Evolutionary conservation across 495 filamentous ascomycete genomes (phyloP).

Genomic region (Aspergillus avenaceus): DNA sequence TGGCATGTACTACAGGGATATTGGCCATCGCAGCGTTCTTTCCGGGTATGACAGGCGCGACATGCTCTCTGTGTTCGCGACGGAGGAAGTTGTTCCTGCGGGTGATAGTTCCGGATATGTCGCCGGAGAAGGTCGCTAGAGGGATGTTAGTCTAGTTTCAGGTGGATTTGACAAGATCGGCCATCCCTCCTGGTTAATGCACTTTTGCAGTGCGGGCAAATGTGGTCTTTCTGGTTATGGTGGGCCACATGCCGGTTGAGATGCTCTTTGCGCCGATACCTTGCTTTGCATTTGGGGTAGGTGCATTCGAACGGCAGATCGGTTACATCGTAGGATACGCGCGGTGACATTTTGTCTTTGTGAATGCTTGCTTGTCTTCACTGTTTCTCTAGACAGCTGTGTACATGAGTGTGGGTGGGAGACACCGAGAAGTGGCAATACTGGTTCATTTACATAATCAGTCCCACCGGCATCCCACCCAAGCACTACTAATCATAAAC

Average conservation of each 20-base stretch:
- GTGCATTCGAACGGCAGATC: constrained; percentile 6
- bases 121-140: constrained; percentile 15
- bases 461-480: no score
- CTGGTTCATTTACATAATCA: no score
- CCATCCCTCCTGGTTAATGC: constrained; percentile 15
- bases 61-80: constrained; percentile 12
- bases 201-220: constrained; percentile 16
- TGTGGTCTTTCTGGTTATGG: constrained; percentile 1
- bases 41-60: constrained; percentile 12
- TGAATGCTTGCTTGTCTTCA: not conserved
- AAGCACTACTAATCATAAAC: no score
- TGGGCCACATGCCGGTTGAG: constrained; percentile 16
- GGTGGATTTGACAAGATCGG: not conserved
- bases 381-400: not conserved
- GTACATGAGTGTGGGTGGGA: no score
- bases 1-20: constrained; percentile 15
- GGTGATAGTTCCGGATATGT: constrained; percentile 14
- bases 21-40: constrained; percentile 15
- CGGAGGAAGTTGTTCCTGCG: not conserved
- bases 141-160: not conserved
- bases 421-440: no score
- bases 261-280: constrained; percentile 24
- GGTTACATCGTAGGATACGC: not conserved
- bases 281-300: constrained; percentile 9
- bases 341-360: not conserved